Evolutionary conservation across 306 rosid genomes (phyloP).

Genomic region (Casuarina glauca): DNA sequence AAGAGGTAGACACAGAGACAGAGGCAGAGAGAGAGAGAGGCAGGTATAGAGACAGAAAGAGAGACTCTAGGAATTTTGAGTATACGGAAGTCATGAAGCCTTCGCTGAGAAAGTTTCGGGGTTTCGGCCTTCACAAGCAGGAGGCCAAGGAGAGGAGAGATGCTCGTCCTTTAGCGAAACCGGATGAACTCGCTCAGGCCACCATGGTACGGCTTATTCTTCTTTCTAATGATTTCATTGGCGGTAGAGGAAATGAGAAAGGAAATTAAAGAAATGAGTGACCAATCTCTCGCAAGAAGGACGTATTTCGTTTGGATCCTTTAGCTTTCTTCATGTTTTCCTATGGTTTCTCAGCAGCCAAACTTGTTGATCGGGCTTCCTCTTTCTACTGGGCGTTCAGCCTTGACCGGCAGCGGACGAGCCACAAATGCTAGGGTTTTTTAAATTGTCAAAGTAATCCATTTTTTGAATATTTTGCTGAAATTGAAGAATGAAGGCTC

Average conservation of each 20-base stretch:
- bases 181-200: constrained; percentile 94
- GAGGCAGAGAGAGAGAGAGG: neutral
- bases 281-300: neutral
- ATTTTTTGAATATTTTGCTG: neutral
- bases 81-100: constrained; percentile 53
- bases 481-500: neutral
- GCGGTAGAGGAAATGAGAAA: constrained; percentile 3
- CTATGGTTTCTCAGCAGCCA: neutral
- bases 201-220: constrained; percentile 43
- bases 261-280: neutral
- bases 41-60: neutral
- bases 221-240: neutral
- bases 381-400: neutral
- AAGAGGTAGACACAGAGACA: neutral
- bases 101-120: constrained; percentile 76
- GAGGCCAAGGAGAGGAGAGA: constrained; percentile 45
- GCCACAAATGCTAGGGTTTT: constrained; percentile 26
- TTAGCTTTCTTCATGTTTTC: neutral
- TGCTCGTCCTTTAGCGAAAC: constrained; percentile 57
- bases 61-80: neutral
- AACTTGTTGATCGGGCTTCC: neutral
- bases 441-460: neutral
- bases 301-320: neutral
- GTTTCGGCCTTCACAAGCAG: constrained; percentile 69
- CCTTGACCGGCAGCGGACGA: neutral